Evolutionary conservation across 192 early-diverging fungal species (phyloP).

Genomic region (Diversispora epigaea): DNA sequence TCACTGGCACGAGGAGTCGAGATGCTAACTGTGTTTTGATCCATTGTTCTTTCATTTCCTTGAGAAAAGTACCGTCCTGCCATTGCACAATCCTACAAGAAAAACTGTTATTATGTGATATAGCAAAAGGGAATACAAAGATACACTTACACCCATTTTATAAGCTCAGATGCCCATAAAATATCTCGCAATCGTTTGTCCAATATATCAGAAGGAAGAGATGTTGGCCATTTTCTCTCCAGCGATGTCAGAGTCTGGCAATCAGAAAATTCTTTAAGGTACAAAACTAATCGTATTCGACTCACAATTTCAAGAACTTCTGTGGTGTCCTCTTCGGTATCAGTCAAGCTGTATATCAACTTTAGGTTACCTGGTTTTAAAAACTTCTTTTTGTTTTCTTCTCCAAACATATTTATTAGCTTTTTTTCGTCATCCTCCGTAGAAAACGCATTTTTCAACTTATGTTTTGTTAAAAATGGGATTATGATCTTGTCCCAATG

Average conservation of each 20-base stretch:
- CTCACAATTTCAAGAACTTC: conserved; percentile 24
- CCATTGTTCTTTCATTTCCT: conserved; percentile 19
- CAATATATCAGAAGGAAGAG: conserved; percentile 19
- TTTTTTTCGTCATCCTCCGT: background rate
- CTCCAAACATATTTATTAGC: conserved; percentile 9
- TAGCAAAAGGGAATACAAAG: background rate
- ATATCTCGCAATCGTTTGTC: conserved; percentile 11
- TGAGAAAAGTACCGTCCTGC: conserved; percentile 20
- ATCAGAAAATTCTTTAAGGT: conserved; percentile 9
- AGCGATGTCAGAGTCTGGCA: conserved; percentile 1
- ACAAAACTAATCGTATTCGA: conserved; percentile 23
- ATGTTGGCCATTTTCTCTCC: conserved; percentile 12
- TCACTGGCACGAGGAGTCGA: background rate
- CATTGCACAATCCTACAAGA: conserved; percentile 21
- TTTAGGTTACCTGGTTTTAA: conserved; percentile 18
- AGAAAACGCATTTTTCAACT: conserved; percentile 21
- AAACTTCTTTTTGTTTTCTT: conserved; percentile 18
- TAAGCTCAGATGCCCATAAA: conserved; percentile 22
- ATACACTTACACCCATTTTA: conserved; percentile 30
- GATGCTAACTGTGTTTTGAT: conserved; percentile 8
- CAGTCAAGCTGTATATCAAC: background rate
- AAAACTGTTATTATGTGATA: conserved; percentile 16
- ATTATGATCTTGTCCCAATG: conserved; percentile 10
- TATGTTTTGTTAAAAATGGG: conserved; percentile 11
- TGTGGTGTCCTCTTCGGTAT: conserved; percentile 6